Evolutionary conservation across 768 basidiomycete species (phyloP), one percentile per base, ranked within the genome.

Genomic region (Lactarius sp.): DNA sequence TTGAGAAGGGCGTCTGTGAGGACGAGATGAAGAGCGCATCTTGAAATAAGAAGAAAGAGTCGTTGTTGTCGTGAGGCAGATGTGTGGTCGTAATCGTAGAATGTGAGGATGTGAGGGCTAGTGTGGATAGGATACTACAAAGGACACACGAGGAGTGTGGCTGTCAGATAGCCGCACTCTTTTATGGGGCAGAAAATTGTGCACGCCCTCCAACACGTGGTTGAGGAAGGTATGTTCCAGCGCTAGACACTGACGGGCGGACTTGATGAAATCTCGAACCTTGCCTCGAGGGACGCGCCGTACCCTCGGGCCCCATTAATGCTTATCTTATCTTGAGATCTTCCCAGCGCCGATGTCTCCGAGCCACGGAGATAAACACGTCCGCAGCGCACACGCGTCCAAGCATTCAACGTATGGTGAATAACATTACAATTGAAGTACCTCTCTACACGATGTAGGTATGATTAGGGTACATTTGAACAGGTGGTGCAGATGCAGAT

Each of bases 11-110:
- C 68, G 70, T 68, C 69, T 70, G 65, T 72, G 65, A 64, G 69
- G 69, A 60, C 68, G 51, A 59, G 57, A 58, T 59, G 58, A 66
- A 59, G 67, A 62, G 52, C 64, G 58, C 66, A 67, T 71, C 64
- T 69, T 69, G 71, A 77, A 72, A 70, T 75, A 55, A 53, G 72
- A 69, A 6, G 68, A 65, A 70, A 67, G 34, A 72, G 69, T 65
- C 76, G 76, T 69, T 72, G 74, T 62, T 69, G 76, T 64, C 64
- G 66, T 66, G 66, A 68, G 66, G 67, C 33, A 14, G 56, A 34
- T 47, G 46, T 56, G 64, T 67, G 64, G 59, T 51, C 42, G 63
- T 50, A 64, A 44, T 51, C 42, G 58, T 60, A 14, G 42, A 56
- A 60, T 64, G 62, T 64, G 62, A 56, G 27, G 39, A 54, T 59